phyloP scores from a whole-genome alignment of 2,329 filamentous ascomycete species.

The Arthrobotrys conoides region DNA sequence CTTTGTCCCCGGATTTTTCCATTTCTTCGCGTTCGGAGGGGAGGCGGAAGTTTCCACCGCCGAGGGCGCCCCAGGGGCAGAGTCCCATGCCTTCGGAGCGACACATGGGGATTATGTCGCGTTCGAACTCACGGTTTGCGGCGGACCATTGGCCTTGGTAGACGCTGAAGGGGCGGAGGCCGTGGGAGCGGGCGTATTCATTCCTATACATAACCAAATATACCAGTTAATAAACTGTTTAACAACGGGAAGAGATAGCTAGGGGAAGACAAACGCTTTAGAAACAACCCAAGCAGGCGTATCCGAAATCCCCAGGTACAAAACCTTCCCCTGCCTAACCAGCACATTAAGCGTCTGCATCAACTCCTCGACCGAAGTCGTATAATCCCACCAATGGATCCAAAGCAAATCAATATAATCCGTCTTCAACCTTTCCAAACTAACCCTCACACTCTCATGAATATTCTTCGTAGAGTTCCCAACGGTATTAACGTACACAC shows the following conservation, averaged over 20 bases:
- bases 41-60: constrained; percentile 70
- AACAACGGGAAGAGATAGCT: no score
- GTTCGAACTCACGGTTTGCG: constrained; percentile 76
- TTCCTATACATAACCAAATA: constrained; percentile 66
- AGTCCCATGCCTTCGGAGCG: constrained; percentile 75
- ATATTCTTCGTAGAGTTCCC: constrained; percentile 77
- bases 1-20: constrained; percentile 68
- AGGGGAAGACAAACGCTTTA: constrained; percentile 68
- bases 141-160: constrained; percentile 78
- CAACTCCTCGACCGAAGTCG: constrained; percentile 75
- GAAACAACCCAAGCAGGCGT: constrained; percentile 79
- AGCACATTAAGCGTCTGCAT: constrained; percentile 78
- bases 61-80: constrained; percentile 73
- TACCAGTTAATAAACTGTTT: not conserved
- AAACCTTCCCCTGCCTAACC: constrained; percentile 75
- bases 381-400: constrained; percentile 78
- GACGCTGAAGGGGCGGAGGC: constrained; percentile 78
- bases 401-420: constrained; percentile 79
- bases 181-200: constrained; percentile 78
- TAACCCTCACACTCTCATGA: constrained; percentile 72
- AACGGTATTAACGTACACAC: constrained; percentile 71
- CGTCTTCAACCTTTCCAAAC: constrained; percentile 73
- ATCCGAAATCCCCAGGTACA: constrained; percentile 78
- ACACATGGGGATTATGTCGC: constrained; percentile 79
- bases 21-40: constrained; percentile 70